A percentile compares a stretch with the other conserved stretches of the same genome.
phyloP scores from a whole-genome alignment of 768 basidiomycete genomes.

The Vararia minispora region DNA sequence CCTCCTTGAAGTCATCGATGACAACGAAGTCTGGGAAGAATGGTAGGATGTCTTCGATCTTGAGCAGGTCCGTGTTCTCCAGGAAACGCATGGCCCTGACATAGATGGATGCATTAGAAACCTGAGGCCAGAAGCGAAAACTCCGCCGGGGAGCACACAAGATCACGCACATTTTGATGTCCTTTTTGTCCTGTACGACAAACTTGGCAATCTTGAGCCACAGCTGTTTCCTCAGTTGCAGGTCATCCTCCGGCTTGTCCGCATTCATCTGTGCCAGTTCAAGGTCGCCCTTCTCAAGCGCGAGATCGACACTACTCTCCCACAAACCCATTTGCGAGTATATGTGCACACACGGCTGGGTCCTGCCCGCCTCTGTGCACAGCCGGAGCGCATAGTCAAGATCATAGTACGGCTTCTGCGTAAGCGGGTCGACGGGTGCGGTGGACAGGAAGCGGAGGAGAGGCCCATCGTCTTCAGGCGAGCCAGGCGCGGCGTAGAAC shows the following conservation, averaged over 20 bases:
- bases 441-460: constrained; percentile 74
- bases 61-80: constrained; percentile 87
- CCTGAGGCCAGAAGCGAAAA: too few species aligned
- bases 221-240: constrained; percentile 76
- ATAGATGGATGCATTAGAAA: too few species aligned
- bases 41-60: constrained; percentile 96
- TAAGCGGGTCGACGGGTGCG: constrained; percentile 73
- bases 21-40: constrained; percentile 99
- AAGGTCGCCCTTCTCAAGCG: constrained; percentile 87
- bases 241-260: constrained; percentile 89
- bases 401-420: constrained; percentile 86
- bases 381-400: constrained; percentile 92
- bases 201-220: constrained; percentile 99
- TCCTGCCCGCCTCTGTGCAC: constrained; percentile 73
- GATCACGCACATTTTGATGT: constrained; percentile 84
- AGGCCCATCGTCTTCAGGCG: constrained; percentile 56
- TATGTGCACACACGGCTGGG: constrained; percentile 88
- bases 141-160: too few species aligned
- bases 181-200: constrained; percentile 95
- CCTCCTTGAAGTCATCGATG: constrained; percentile 99
- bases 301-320: constrained; percentile 94
- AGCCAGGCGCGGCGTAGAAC: constrained; percentile 53
- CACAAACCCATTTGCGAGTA: constrained; percentile 97
- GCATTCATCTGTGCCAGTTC: constrained; percentile 94
- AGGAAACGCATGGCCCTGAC: constrained; percentile 91